Evolutionary conservation across 2,329 filamentous ascomycete genomes (phyloP).

Genomic region (Arthrobotrys conoides): DNA sequence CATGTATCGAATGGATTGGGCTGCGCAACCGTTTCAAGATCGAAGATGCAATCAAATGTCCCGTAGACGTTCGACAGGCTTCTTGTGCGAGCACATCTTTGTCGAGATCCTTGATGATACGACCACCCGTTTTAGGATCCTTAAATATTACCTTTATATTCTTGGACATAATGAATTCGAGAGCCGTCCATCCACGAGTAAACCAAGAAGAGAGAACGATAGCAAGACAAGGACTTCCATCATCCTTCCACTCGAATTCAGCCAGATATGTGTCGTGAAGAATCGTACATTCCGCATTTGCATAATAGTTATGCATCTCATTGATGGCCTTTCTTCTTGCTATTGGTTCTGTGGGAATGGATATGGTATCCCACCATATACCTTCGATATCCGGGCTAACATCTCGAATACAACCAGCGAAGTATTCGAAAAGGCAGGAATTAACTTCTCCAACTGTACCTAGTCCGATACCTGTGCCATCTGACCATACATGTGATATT

Average conservation of each 20-base stretch:
- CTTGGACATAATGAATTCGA: conserved; percentile 62
- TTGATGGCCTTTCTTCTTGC: conserved; percentile 60
- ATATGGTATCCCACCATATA: conserved; percentile 65
- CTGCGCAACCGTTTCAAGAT: conserved; percentile 29
- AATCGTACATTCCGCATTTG: conserved; percentile 61
- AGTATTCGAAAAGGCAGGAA: conserved; percentile 63
- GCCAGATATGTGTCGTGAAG: conserved; percentile 61
- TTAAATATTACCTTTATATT: conserved; percentile 59
- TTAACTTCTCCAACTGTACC: conserved; percentile 63
- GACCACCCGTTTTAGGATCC: background rate
- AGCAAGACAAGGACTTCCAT: conserved; percentile 62
- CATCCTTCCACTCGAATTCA: conserved; percentile 61
- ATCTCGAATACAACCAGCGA: conserved; percentile 52
- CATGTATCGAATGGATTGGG: conserved; percentile 50
- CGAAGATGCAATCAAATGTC: conserved; percentile 30
- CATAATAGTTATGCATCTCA: conserved; percentile 64
- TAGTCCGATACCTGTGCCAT: conserved; percentile 64
- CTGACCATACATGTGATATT: conserved; percentile 65
- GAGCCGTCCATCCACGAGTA: conserved; percentile 64
- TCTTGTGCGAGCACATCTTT: conserved; percentile 38
- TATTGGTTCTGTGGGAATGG: conserved; percentile 61
- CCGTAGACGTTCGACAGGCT: background rate
- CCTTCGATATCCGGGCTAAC: conserved; percentile 60
- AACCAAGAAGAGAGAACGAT: conserved; percentile 64
- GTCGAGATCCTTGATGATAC: conserved; percentile 39